Base-by-base conservation (phyloP, 2,329 filamentous ascomycete species). In the Botryotinia globosa region DNA sequence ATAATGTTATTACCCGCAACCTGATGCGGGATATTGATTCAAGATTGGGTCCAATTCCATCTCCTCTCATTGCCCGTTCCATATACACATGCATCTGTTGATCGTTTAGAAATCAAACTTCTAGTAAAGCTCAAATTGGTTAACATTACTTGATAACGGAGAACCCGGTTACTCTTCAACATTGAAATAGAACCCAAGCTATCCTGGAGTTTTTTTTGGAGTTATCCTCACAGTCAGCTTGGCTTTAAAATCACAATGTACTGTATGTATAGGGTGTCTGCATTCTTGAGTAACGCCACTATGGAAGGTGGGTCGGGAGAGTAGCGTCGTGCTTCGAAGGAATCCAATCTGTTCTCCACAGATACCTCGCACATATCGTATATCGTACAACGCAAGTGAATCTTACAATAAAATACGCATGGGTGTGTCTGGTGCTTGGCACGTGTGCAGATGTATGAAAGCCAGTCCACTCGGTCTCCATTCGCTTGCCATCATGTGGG, bases 261-360 rank as follows among this genome's bases (percentile, higher is more conserved):
- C 18, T 67, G 65, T 56, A 5, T n/a, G 48, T 22, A 32, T 68
- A 68, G 65, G 45, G 45, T 48, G 45, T 56, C 48, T 68, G 65
- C 65, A 68, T 68, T 42, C 10, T 44, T 68, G 65, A 32, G 65
- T 68, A 44, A 68, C 65, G 29, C n/a, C 65, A 44, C n/a, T 56
- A 56, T 44, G 48, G 37, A 51, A 56, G 65, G 48, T 68, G 48
- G 37, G 22, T 56, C 65, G 65, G 37, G n/a, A 56, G 37, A 68
- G 37, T 20, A 37, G 54, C 37, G 48, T 42, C 25, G 65, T 68
- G 37, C 65, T 68, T 44, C 65, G 29, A 56, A 68, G 10, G 34
- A 42, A 32, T 56, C 39, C n/a, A 56, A 39, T 39, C 48, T 56
- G n/a, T 56, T 32, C 10, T 56, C 5, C 34, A 37, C 25, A 32